phyloP scores from a whole-genome alignment of 179 eudicot species.

The Silene vulgaris region DNA sequence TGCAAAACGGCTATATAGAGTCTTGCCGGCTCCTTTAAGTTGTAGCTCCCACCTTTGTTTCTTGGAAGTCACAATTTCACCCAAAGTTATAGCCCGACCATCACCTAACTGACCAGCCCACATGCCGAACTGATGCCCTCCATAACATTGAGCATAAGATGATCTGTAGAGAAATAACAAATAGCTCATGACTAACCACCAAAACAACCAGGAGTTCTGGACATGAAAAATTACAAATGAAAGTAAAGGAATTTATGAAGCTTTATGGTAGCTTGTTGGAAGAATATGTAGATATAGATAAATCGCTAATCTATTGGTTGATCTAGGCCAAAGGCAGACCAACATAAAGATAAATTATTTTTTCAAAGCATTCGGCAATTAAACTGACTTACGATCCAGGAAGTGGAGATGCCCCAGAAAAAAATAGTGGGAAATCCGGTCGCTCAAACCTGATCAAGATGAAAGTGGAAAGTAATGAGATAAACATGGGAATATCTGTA shows the following conservation, averaged over 20 bases:
- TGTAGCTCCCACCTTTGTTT: constrained; percentile 95
- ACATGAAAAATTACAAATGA: constrained; percentile 10
- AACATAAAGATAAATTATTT: background rate
- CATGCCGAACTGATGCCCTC: constrained; percentile 98
- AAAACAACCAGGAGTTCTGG: constrained; percentile 4
- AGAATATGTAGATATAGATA: background rate
- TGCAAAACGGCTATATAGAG: constrained; percentile 98
- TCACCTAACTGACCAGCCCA: constrained; percentile 99
- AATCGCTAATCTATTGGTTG: background rate
- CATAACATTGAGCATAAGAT: constrained; percentile 97
- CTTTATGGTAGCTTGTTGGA: background rate
- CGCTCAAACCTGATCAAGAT: constrained; percentile 67
- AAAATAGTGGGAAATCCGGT: constrained; percentile 68
- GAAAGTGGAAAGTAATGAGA: constrained; percentile 11
- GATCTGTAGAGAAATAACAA: constrained; percentile 34
- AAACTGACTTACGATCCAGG: constrained; percentile 64
- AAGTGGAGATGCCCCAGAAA: constrained; percentile 80
- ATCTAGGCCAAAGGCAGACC: background rate
- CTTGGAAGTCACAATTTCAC: constrained; percentile 77
- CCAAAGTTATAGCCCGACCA: constrained; percentile 94
- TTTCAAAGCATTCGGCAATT: background rate
- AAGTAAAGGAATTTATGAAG: background rate
- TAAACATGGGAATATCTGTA: constrained; percentile 7
- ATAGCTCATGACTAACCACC: constrained; percentile 11
- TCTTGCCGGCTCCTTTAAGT: constrained; percentile 96